Conservation (phyloP, 345 rosid genomes). For the Hevea brasiliensis region DNA sequence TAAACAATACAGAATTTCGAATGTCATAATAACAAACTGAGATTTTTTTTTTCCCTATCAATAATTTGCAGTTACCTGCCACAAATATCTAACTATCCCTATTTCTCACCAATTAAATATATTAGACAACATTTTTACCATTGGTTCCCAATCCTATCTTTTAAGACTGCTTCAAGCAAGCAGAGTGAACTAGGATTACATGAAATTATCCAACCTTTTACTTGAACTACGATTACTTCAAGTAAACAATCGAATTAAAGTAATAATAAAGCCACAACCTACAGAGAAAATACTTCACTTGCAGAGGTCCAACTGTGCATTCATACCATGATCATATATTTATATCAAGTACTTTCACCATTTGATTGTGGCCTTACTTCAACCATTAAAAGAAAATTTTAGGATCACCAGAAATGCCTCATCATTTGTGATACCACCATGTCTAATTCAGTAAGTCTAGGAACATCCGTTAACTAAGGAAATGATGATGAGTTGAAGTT, state of each 20-base stretch:
- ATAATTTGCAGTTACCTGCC: background rate
- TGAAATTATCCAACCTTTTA: background rate
- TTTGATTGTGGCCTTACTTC: background rate
- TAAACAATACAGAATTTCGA: background rate
- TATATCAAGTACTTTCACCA: background rate
- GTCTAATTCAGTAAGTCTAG: background rate
- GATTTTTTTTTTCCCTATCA: background rate
- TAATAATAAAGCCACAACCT: too few species aligned
- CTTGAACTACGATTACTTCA: too few species aligned
- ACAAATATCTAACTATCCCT: background rate
- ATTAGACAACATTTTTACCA: background rate
- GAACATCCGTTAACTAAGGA: background rate
- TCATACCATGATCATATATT: background rate
- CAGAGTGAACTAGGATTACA: background rate
- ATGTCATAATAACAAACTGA: background rate
- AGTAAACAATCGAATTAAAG: background rate
- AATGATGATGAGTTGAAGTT: background rate
- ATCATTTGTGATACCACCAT: background rate
- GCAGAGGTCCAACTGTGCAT: background rate
- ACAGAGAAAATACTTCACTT: background rate
- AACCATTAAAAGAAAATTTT: background rate
- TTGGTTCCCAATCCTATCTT: background rate
- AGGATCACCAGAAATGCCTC: background rate
- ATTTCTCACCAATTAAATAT: background rate
- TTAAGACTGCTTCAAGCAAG: background rate